Conservation (phyloP, 441 rosid genomes). For the Croton laevigatus region DNA sequence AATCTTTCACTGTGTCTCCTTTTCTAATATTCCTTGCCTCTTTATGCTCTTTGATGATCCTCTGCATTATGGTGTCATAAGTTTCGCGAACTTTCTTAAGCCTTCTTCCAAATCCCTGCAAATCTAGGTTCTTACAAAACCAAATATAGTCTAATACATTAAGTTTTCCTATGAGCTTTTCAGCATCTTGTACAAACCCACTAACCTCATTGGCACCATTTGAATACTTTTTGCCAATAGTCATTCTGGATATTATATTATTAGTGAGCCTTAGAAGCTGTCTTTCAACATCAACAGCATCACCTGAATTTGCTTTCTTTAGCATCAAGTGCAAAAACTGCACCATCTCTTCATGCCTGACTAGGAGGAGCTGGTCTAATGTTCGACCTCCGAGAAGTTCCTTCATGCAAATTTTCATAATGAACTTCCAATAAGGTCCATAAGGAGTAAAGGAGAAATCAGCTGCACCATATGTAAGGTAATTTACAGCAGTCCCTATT, state of each 20-base stretch:
- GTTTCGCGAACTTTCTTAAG: constrained; percentile 32
- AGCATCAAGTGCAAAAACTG: constrained; percentile 23
- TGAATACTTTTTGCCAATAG: constrained; percentile 35
- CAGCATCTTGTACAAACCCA: constrained; percentile 33
- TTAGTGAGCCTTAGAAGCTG: constrained; percentile 39
- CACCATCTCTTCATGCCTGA: constrained; percentile 33
- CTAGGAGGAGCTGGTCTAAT: constrained; percentile 31
- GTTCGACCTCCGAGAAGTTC: constrained; percentile 41
- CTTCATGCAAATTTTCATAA: constrained; percentile 46
- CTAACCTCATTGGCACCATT: constrained; percentile 30
- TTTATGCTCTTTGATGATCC: constrained; percentile 39
- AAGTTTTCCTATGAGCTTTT: constrained; percentile 39
- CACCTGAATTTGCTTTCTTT: constrained; percentile 27
- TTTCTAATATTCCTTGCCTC: constrained; percentile 25
- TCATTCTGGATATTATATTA: constrained; percentile 41
- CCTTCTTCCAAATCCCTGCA: constrained; percentile 43
- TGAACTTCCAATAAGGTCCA: constrained; percentile 58
- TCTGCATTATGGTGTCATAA: constrained; percentile 39
- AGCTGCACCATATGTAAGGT: constrained; percentile 43
- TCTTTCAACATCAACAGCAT: constrained; percentile 34
- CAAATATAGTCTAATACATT: constrained; percentile 42
- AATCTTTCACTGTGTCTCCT: constrained; percentile 30
- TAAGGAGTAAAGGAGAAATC: constrained; percentile 45
- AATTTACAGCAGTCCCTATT: constrained; percentile 28
- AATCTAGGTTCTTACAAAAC: constrained; percentile 46